phyloP scores from a whole-genome alignment of 2,329 filamentous ascomycete genomes.

The Alternaria dauci region DNA sequence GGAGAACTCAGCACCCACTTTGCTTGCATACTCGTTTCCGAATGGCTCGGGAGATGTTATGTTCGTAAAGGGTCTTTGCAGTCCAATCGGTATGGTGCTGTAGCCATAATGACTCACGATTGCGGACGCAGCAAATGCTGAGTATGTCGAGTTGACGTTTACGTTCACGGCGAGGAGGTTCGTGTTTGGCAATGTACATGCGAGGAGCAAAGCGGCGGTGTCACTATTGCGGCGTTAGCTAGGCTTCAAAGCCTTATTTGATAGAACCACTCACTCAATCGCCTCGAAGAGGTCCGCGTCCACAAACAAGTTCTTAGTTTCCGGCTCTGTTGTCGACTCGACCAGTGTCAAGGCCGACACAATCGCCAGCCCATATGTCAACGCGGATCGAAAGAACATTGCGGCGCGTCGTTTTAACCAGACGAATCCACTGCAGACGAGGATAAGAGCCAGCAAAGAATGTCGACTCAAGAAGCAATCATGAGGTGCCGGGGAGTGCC shows the following conservation, averaged over 20 bases:
- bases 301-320: not conserved
- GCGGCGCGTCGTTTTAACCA: not conserved
- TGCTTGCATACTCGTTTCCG: conserved; percentile 57
- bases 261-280: conserved; percentile 3
- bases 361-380: conserved; percentile 2
- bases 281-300: conserved; percentile 14
- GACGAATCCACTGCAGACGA: not conserved
- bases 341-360: not conserved
- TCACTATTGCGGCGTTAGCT: conserved; percentile 5
- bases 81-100: conserved; percentile 50
- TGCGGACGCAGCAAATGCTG: conserved; percentile 48
- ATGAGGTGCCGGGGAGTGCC: not conserved
- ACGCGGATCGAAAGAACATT: not conserved
- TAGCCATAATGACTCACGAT: conserved; percentile 55
- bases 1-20: conserved; percentile 55
- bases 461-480: not conserved
- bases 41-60: conserved; percentile 56
- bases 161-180: conserved; percentile 13
- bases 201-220: conserved; percentile 9
- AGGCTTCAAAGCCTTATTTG: not conserved
- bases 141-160: conserved; percentile 43
- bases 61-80: conserved; percentile 53
- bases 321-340: not conserved
- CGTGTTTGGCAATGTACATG: conserved; percentile 11
- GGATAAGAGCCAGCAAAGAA: not conserved